Percentiles rank a stretch among this genome's conserved stretches.
phyloP scores from a whole-genome alignment of 257 asterid genomes.

The Hygrophila difformis region DNA sequence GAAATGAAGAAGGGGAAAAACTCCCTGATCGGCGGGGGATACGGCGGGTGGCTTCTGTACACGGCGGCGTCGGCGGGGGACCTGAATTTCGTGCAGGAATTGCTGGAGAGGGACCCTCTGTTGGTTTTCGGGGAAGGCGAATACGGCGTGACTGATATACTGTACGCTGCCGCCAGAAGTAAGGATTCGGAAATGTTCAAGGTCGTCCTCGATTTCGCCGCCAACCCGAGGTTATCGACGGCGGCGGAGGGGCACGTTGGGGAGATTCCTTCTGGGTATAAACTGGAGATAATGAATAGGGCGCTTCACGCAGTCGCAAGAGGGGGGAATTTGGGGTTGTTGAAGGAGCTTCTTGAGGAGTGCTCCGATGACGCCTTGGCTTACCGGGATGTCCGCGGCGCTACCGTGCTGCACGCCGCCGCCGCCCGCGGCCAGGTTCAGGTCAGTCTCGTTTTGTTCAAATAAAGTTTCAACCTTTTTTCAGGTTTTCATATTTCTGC shows the following conservation, averaged over 20 bases:
- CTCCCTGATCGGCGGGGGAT: slow-evolving; percentile 64
- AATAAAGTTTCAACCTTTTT: too few species aligned
- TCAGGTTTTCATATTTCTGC: too few species aligned
- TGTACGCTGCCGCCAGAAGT: slow-evolving; percentile 88
- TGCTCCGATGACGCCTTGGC: slow-evolving; percentile 49
- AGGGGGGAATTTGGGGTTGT: slow-evolving; percentile 66
- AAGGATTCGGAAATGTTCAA: slow-evolving; percentile 52
- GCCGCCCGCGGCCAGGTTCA: slow-evolving; percentile 82
- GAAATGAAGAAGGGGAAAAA: slow-evolving; percentile 49
- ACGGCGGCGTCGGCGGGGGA: slow-evolving; percentile 96
- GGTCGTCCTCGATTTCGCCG: slow-evolving; percentile 55
- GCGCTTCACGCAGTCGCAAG: slow-evolving; percentile 95
- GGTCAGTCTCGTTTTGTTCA: slow-evolving; percentile 28
- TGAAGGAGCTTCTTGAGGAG: slow-evolving; percentile 65
- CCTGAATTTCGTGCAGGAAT: slow-evolving; percentile 47
- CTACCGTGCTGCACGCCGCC: slow-evolving; percentile 76
- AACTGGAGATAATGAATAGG: slow-evolving; percentile 70
- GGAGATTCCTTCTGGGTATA: slow-evolving; percentile 66
- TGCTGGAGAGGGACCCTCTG: slow-evolving; percentile 70
- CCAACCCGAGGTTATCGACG: slow-evolving; percentile 46
- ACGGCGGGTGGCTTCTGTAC: slow-evolving; percentile 94
- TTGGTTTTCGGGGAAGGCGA: slow-evolving; percentile 91
- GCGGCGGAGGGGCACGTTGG: slow-evolving; percentile 36
- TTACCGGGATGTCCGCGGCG: slow-evolving; percentile 69
- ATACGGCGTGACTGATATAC: slow-evolving; percentile 76